Percentiles rank a stretch among this genome's conserved stretches.
Evolutionary conservation across 768 basidiomycete genomes (phyloP).

Genomic region (Gautieria morchelliformis): DNA sequence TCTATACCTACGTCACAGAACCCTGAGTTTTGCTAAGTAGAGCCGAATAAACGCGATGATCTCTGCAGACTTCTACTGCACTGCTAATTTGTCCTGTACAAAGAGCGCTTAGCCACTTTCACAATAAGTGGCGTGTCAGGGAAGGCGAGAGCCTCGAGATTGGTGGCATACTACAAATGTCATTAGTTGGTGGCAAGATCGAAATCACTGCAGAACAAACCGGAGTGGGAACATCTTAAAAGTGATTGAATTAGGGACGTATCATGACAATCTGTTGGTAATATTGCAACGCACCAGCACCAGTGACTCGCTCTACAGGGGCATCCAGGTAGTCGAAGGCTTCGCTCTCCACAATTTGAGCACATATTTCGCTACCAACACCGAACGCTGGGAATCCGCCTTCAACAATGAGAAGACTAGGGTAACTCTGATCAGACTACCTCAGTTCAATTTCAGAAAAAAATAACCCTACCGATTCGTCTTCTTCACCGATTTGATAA

Average conservation of each 20-base stretch:
- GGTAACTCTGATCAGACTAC: background rate
- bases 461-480: constrained; percentile 67
- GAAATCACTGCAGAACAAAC: constrained; percentile 35
- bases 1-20: background rate
- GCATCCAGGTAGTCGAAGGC: constrained; percentile 99
- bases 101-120: constrained; percentile 90
- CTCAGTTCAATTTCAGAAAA: background rate
- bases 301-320: constrained; percentile 94
- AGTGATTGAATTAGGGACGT: background rate
- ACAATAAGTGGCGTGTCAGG: constrained; percentile 84
- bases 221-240: constrained; percentile 78
- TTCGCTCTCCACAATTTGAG: constrained; percentile 94
- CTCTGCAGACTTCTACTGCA: background rate
- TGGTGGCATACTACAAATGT: constrained; percentile 71
- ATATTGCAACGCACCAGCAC: constrained; percentile 42
- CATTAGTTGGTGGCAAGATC: constrained; percentile 7
- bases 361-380: constrained; percentile 97
- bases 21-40: background rate
- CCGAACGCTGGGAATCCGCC: constrained; percentile 98
- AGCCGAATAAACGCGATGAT: background rate
- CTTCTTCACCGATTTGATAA: constrained; percentile 96
- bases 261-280: background rate
- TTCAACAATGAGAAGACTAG: constrained; percentile 85
- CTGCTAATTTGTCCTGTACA: constrained; percentile 76
- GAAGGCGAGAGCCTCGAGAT: constrained; percentile 87